Conservation (phyloP, 257 asterid genomes). For the Pogostemon cablin region DNA sequence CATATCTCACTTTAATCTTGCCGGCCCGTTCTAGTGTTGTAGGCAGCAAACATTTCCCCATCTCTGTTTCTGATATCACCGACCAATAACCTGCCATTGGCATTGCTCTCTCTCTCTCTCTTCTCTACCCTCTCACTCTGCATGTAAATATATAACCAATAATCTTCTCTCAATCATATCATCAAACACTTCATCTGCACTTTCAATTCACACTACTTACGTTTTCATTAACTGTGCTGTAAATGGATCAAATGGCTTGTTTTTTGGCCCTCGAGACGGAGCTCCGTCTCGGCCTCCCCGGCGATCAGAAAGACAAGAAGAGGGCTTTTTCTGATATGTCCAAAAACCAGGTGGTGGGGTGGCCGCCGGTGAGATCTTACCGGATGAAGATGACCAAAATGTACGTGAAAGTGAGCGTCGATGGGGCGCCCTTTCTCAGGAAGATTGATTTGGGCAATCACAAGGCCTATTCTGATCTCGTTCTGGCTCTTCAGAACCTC, state of each 20-base stretch:
- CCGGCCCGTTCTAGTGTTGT: slow-evolving; percentile 43
- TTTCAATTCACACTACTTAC: no score
- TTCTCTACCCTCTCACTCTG: neutral
- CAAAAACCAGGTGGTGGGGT: slow-evolving; percentile 69
- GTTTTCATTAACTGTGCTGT: no score
- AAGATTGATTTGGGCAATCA: slow-evolving; percentile 63
- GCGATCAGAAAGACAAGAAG: slow-evolving; percentile 60
- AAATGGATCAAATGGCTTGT: slow-evolving; percentile 41
- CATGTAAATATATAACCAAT: slow-evolving; percentile 34
- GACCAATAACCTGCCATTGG: slow-evolving; percentile 53
- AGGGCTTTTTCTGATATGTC: slow-evolving; percentile 55
- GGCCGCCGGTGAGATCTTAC: slow-evolving; percentile 84
- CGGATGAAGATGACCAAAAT: slow-evolving; percentile 55
- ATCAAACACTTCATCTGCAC: neutral
- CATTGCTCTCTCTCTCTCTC: slow-evolving; percentile 42
- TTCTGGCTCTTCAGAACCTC: slow-evolving; percentile 60
- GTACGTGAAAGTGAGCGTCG: slow-evolving; percentile 89
- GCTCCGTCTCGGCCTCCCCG: slow-evolving; percentile 83
- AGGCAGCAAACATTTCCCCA: slow-evolving; percentile 63
- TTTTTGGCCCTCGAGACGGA: slow-evolving; percentile 70
- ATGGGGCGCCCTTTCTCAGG: slow-evolving; percentile 85
- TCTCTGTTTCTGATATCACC: slow-evolving; percentile 70
- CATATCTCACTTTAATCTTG: slow-evolving; percentile 48
- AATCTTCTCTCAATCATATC: neutral
- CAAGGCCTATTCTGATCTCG: slow-evolving; percentile 54